Percentiles rank a stretch among this genome's conserved stretches.
These are phyloP conservation scores for Hypoxylon crocopeplum DNA, from an alignment of 495 filamentous ascomycete species.

Conservation along the genomic window DNA sequence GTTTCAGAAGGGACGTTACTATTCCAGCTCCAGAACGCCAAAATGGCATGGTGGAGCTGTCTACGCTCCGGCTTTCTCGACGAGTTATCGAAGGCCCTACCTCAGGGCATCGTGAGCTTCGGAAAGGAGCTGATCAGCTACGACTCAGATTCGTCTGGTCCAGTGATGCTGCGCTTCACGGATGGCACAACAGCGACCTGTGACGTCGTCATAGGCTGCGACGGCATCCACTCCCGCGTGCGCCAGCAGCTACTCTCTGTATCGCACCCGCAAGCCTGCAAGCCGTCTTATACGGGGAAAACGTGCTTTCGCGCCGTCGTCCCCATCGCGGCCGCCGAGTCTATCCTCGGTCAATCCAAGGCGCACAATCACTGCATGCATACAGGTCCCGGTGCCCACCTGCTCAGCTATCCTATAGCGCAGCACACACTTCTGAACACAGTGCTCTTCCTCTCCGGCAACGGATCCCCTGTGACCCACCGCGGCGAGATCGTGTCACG, in stretches of 20 bases:
- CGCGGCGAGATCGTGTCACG: slow-evolving; percentile 41
- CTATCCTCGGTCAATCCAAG: slow-evolving; percentile 49
- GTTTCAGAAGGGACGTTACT: slow-evolving; percentile 25
- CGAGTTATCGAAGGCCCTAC: slow-evolving; percentile 57
- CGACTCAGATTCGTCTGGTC: slow-evolving; percentile 17
- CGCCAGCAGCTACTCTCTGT: slow-evolving; percentile 41
- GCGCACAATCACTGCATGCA: slow-evolving; percentile 51
- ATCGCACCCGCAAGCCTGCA: slow-evolving; percentile 41
- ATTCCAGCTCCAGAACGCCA: slow-evolving; percentile 37
- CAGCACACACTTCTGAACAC: slow-evolving; percentile 48
- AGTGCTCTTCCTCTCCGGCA: slow-evolving; percentile 52
- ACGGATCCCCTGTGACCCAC: slow-evolving; percentile 7
- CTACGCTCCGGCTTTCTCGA: slow-evolving; percentile 61
- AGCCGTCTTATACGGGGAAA: slow-evolving; percentile 54
- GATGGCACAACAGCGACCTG: slow-evolving; percentile 56
- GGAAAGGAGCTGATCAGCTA: slow-evolving; percentile 44
- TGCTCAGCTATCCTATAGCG: slow-evolving; percentile 51
- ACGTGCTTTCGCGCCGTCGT: slow-evolving; percentile 56
- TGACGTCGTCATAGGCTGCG: slow-evolving; percentile 59
- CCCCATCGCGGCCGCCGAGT: slow-evolving; percentile 50
- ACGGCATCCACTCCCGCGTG: slow-evolving; percentile 59
- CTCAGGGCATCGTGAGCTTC: slow-evolving; percentile 42
- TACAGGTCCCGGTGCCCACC: slow-evolving; percentile 51
- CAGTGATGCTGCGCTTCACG: slow-evolving; percentile 48
- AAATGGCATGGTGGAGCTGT: slow-evolving; percentile 50